Conservation (phyloP, 768 basidiomycete genomes). For the Calocybe cyanea region DNA sequence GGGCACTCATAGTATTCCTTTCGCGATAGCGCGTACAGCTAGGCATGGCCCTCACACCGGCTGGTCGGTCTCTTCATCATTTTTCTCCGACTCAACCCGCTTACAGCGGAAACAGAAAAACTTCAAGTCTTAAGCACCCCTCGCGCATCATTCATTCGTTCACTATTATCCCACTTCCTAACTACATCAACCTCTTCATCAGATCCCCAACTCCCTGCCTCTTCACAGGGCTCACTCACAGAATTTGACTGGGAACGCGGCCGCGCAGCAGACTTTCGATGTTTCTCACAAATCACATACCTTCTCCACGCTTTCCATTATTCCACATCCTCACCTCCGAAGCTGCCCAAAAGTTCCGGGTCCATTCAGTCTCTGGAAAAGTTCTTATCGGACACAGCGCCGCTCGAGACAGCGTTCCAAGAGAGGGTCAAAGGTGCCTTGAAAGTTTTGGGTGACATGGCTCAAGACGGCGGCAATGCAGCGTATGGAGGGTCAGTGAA, state of each 20-base stretch:
- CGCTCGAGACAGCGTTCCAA: slow-evolving; percentile 3
- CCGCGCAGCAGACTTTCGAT: slow-evolving; percentile 57
- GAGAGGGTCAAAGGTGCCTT: neutral
- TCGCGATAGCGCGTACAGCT: slow-evolving; percentile 62
- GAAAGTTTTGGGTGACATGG: slow-evolving; percentile 9
- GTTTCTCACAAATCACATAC: slow-evolving; percentile 51
- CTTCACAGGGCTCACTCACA: neutral
- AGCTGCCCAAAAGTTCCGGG: neutral
- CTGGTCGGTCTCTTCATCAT: neutral
- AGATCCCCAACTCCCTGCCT: slow-evolving; percentile 28
- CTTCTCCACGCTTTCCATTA: slow-evolving; percentile 38
- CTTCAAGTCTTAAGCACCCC: slow-evolving; percentile 62
- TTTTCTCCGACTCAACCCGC: too few species aligned
- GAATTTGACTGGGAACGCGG: slow-evolving; percentile 37
- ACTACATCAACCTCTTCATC: slow-evolving; percentile 41
- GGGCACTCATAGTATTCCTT: neutral
- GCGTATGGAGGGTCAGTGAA: neutral
- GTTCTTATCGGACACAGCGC: slow-evolving; percentile 7
- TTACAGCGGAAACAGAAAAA: slow-evolving; percentile 41
- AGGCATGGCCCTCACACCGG: slow-evolving; percentile 66
- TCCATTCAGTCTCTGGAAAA: slow-evolving; percentile 22
- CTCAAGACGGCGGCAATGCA: too few species aligned
- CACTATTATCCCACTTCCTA: slow-evolving; percentile 45
- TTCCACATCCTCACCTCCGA: neutral
- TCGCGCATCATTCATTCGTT: slow-evolving; percentile 56